Evolutionary conservation across 305 asterid species (phyloP).

Genomic region (Petunia hybrid): DNA sequence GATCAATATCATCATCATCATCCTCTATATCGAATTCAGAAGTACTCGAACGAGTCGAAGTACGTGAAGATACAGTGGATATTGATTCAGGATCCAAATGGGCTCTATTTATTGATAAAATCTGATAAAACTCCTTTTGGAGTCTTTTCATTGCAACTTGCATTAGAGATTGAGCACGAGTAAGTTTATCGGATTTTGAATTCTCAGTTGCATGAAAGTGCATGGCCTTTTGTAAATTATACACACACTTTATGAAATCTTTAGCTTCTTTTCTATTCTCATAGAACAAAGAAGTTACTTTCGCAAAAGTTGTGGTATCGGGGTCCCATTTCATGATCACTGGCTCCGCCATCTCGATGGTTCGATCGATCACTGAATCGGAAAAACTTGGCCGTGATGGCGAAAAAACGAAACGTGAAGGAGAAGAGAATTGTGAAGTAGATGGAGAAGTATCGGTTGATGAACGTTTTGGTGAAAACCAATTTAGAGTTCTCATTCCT

Average conservation of each 20-base stretch:
- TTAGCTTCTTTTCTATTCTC: conserved; percentile 71
- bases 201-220: conserved; percentile 57
- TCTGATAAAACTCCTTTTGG: conserved; percentile 88
- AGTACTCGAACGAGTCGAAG: conserved; percentile 51
- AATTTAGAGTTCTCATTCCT: conserved; percentile 62
- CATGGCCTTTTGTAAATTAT: conserved; percentile 74
- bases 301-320: conserved; percentile 50
- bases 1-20: conserved; percentile 45
- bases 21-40: conserved; percentile 57
- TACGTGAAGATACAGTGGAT: conserved; percentile 66
- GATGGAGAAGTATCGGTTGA: conserved; percentile 34
- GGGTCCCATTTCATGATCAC: conserved; percentile 75
- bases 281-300: conserved; percentile 78
- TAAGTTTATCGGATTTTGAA: conserved; percentile 58
- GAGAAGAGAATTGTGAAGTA: conserved; percentile 40
- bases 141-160: conserved; percentile 80
- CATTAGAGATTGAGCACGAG: conserved; percentile 71
- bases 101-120: conserved; percentile 75
- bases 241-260: conserved; percentile 62
- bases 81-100: conserved; percentile 84
- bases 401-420: conserved; percentile 52
- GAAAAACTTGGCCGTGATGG: conserved; percentile 64
- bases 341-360: conserved; percentile 67
- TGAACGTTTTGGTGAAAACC: conserved; percentile 50
- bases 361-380: conserved; percentile 72